A percentile compares a stretch with the other conserved stretches of the same genome.
These are phyloP conservation scores for Ophiostoma fasciatum DNA, from an alignment of 2,329 filamentous ascomycete species.

Conservation along the genomic window DNA sequence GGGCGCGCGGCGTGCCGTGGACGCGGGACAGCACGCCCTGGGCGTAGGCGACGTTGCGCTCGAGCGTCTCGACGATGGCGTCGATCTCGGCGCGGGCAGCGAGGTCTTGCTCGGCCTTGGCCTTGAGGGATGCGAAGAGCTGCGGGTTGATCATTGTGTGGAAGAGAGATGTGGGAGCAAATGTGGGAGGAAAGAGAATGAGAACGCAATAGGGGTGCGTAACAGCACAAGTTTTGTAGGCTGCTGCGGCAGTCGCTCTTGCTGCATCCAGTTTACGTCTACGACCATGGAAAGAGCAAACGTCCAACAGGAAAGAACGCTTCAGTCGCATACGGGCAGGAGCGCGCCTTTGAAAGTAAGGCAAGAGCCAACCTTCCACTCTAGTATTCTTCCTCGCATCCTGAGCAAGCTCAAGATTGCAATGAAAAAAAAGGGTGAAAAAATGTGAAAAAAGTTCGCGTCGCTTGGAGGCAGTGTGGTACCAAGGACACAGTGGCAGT, in stretches of 20 bases:
- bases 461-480: slow-evolving; percentile 62
- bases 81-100: slow-evolving; percentile 69
- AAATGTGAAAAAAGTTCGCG: slow-evolving; percentile 36
- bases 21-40: slow-evolving; percentile 77
- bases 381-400: slow-evolving; percentile 42
- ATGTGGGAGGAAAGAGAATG: slow-evolving; percentile 12
- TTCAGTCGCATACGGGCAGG: too few relatives aligned
- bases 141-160: slow-evolving; percentile 53
- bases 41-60: slow-evolving; percentile 67
- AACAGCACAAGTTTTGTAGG: too few relatives aligned
- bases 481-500: slow-evolving; percentile 56
- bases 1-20: slow-evolving; percentile 64
- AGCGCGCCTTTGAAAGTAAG: too few relatives aligned
- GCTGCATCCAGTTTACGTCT: not conserved
- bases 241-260: not conserved
- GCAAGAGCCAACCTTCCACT: too few relatives aligned
- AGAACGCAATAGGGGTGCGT: slow-evolving; percentile 13
- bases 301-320: too few relatives aligned
- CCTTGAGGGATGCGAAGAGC: slow-evolving; percentile 78
- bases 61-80: slow-evolving; percentile 66
- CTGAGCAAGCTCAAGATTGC: slow-evolving; percentile 32
- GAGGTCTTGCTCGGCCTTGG: slow-evolving; percentile 78
- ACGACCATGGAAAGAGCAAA: not conserved
- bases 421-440: slow-evolving; percentile 38
- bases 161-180: not conserved